Evolutionary conservation across 225 moss, liverwort and hornwort species (phyloP), one percentile per base, ranked within the genome.

Genomic region (Neckera pumila): DNA sequence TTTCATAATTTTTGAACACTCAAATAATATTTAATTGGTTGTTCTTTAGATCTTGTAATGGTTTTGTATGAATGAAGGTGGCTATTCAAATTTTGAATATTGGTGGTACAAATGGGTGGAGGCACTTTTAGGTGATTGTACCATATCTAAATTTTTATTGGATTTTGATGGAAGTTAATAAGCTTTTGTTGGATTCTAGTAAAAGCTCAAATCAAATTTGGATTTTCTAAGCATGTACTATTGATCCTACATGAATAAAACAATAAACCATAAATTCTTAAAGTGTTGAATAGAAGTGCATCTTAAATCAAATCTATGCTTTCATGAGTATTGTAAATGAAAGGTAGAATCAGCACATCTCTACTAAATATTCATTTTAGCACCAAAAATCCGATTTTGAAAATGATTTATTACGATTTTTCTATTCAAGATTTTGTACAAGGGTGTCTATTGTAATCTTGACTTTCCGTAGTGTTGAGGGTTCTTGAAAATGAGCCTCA

Each of bases 271-370:
- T 45, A 10, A 72, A 28, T 17, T 45, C 1, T 43, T 45, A 9
- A 27, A 74, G 18, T 28, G 1, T 45, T 17, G 18, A 30, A 31
- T 12, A 49, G 3, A 31, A 0, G 12, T 30, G 7, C 17, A 47
- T 47, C 28, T 3, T 2, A 47, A 74, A 17, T 74, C 0, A 1
- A 74, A 47, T 18, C 30, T 74, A 30, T 1, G 0, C 47, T 18
- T 45, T 30, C 1, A 30, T 11, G 11, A 16, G 30, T 18, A 74
- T 16, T 7, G 0, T 30, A 18, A 30, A 0, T 28, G 17, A 43
- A 27, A 0, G 28, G 0, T 6, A 16, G 0, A 0, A 23, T 38
- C 7, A 30, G 0, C 1, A 47, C 11, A 74, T 31, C 0, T 12
- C 19, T 73, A 28, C 6, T 11, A 47, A 45, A 12, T 47, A 19